Base-by-base conservation (phyloP, 768 basidiomycete genomes). In the Wakefieldia striispora region DNA sequence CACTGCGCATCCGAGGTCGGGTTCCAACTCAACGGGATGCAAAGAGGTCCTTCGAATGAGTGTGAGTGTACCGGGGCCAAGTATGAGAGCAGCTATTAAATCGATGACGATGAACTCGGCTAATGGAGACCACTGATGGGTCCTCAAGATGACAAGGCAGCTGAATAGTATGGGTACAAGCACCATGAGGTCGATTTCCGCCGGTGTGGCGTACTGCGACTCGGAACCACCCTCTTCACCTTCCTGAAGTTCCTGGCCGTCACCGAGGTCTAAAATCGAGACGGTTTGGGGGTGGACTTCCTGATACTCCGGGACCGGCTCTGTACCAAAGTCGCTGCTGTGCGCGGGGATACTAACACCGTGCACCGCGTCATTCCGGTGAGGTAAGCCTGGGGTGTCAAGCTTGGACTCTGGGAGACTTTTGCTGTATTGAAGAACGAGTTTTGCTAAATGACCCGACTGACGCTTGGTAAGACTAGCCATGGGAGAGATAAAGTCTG, bases 401-500 rank as follows among this genome's bases (percentile, higher is more conserved):
- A 13, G 38, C 20, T 55, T 43, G 3, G 26, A 43, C 1, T 10
- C 11, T 12, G 8, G 37, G 9, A 57, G 36, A 40, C 3, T 20
- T 43, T 43, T 55, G 45, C 55, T 49, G 40, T 61, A 24, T 26
- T 47, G 35, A 6, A 58, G 45, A 40, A 61, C 7, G 13, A 61
- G 56, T 20, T 37, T 49, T 5, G 56, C 50, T 3, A 58, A 47
- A 36, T 52, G 52, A 16, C 55, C 59, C 9, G 59, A 57, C 38
- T 49, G 56, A 10, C 59, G 50, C 33, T 58, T 57, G 17, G 43
- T 38, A 26, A 61, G 53, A 24, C 59, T 55, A 34, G 59, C 11
- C 52, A 60, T 61, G 8, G 56, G 55, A 4, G 29, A 29, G 41
- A 60, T 19, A 29, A 61, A 61, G 3, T 61, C 55, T 14, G 59